Evolutionary conservation across 2,329 filamentous ascomycete species (phyloP).

Genomic region (Peltaster fructicola): DNA sequence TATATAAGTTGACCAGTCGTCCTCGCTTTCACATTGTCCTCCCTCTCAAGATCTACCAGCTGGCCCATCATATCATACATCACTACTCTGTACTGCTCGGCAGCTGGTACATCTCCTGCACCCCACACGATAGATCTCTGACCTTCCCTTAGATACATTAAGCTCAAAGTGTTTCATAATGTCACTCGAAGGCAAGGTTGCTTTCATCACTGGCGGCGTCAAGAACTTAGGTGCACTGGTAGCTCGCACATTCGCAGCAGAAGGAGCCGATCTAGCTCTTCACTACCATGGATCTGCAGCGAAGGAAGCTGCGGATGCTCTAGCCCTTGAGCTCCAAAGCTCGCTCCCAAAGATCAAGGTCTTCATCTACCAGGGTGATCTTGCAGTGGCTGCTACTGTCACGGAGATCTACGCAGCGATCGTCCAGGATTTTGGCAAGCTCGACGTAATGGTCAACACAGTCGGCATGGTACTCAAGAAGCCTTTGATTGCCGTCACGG

Average conservation of each 20-base stretch:
- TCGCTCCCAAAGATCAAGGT: slow-evolving; percentile 19
- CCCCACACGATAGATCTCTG: too few relatives aligned
- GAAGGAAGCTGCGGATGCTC: slow-evolving; percentile 20
- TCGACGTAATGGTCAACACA: slow-evolving; percentile 33
- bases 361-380: slow-evolving; percentile 26
- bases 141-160: too few relatives aligned
- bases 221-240: slow-evolving; percentile 26
- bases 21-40: too few relatives aligned
- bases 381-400: slow-evolving; percentile 25
- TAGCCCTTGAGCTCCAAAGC: slow-evolving; percentile 22
- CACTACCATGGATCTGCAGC: slow-evolving; percentile 26
- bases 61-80: too few relatives aligned
- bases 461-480: slow-evolving; percentile 33
- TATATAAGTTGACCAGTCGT: too few relatives aligned
- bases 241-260: slow-evolving; percentile 20
- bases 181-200: slow-evolving; percentile 23
- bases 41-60: too few relatives aligned
- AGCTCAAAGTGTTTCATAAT: slow-evolving; percentile 10
- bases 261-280: slow-evolving; percentile 22
- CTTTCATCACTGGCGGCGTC: slow-evolving; percentile 26
- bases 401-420: slow-evolving; percentile 24
- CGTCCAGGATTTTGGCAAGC: slow-evolving; percentile 23
- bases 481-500: slow-evolving; percentile 25
- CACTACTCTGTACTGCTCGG: too few relatives aligned
- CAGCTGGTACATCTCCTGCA: too few relatives aligned